These are phyloP conservation scores for Amanita inopinata DNA, from an alignment of 768 basidiomycete genomes.

Conservation along the genomic window DNA sequence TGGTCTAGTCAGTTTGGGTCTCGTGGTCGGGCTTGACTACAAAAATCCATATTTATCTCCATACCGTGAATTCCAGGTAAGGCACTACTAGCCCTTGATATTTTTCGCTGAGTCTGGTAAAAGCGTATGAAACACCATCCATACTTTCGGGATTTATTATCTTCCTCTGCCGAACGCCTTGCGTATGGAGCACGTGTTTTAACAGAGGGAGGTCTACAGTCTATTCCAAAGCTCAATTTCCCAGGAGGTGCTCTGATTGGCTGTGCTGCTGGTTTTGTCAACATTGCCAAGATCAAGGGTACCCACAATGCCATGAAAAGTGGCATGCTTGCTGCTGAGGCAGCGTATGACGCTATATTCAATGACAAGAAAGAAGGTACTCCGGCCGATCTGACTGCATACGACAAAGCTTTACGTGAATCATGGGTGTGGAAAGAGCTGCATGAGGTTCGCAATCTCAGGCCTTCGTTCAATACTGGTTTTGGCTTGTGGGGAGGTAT, in stretches of 20 bases:
- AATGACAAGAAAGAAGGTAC: constrained; percentile 10
- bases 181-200: constrained; percentile 86
- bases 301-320: constrained; percentile 99
- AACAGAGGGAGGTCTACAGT: constrained; percentile 92
- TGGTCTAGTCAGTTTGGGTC: constrained; percentile 79
- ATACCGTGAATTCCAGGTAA: constrained; percentile 86
- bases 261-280: constrained; percentile 93
- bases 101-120: constrained; percentile 1
- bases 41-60: constrained; percentile 88
- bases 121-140: constrained; percentile 92
- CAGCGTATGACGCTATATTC: constrained; percentile 57
- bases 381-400: constrained; percentile 57
- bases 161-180: constrained; percentile 56
- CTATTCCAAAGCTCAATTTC: constrained; percentile 75
- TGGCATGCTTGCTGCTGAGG: constrained; percentile 93
- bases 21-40: constrained; percentile 93
- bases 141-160: constrained; percentile 74
- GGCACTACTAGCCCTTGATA: constrained; percentile 13
- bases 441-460: constrained; percentile 82
- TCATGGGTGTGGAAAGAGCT: constrained; percentile 88
- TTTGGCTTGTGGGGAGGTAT: constrained; percentile 86
- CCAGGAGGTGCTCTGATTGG: constrained; percentile 94
- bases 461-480: constrained; percentile 76
- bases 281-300: constrained; percentile 96
- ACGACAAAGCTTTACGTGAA: constrained; percentile 55